Base-by-base conservation (phyloP, 2,329 filamentous ascomycete genomes). In the Sarocladium oryzae region DNA sequence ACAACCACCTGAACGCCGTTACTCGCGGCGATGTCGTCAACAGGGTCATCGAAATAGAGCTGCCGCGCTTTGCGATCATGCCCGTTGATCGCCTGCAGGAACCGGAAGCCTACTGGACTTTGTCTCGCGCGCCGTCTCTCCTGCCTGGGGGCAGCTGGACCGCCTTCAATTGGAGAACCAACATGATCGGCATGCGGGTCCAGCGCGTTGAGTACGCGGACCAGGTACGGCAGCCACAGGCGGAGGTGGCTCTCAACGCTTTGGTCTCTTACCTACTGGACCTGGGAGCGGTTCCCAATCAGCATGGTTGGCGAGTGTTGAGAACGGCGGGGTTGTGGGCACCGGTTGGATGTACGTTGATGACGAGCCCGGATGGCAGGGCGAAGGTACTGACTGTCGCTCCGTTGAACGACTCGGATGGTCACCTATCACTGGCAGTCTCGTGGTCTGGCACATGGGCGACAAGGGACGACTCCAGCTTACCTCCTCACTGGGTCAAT, bases 1-100 rank as follows among this genome's bases (percentile, higher is more conserved):
- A 73, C 51, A 78, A 78, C 62, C 73, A 72, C n/a, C 66, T 83
- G 7, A 76, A 75, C 2, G 81, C 79, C 0, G 71, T 84, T 40
- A 84, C 80, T 11, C 75, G 82, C 40, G 79, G 78, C 60, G 81
- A 83, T 53, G 74, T 85, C 2, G 78, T 86, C 55, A 84, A 84
- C 53, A 78, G 81, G 35, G 74, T 85, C 50, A 82, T 86, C 33
- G 82, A 86, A 60, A 78, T 85, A 32, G 81, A 86, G 58, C 69
- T 85, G 33, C 82, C 82, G 3, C 75, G 82, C 1, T 84, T 82
- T 58, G 82, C 79, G 3, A 81, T 85, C 45, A 79, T 77, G 51
- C 82, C 81, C 0, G 70, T 78, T 58, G 77, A 84, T 56, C 72
- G 81, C 21, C 75, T 76, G 53, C 65, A 68, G 54, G 65, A 78